Base-by-base conservation (phyloP, 768 basidiomycete genomes). In the Xerocomus potaroensis region DNA sequence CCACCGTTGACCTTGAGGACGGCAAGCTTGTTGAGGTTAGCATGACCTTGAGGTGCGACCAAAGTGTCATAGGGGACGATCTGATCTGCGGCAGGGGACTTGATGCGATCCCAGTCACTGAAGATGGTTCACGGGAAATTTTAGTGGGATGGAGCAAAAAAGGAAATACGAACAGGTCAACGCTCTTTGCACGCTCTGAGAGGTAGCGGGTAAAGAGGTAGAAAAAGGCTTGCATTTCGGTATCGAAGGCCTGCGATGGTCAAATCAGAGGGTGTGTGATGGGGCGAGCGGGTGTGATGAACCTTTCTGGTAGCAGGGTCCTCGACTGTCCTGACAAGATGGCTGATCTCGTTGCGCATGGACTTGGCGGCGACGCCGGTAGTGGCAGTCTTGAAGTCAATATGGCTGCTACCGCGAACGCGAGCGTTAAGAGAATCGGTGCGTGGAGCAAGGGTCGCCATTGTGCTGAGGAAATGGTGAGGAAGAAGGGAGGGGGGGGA, bases 361-460 rank as follows among this genome's bases (percentile, higher is more conserved):
- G 92, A 77, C 75, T 96, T 97, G 56, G 90, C 87, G 22, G 90
- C 87, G 55, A 93, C 85, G 55, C 91, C 91, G 44, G 91, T 93
- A 43, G 82, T 94, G 54, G 95, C 95, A n/a, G 91, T 94, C 77
- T 94, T 93, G 82, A 95, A 95, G 72, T 97, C 88, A 73, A 90
- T 84, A 67, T 90, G 86, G 57, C 79, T 82, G 45, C 82, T 80
- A 55, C 87, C 87, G 49, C 87, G 81, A 45, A 78, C 79, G 52
- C 87, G 83, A 62, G 81, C 75, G 56, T 76, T 80, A 78, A 85
- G 73, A 48, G 84, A 77, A 53, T 88, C 84, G 60, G 67, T 68
- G 55, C 80, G 77, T 43, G 83, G 84, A 66, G 82, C 73, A 19
- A 74, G 68, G 32, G 56, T 79, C 59, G 51, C 72, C 70, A 83